Conservation (phyloP, 164 flowering plant genomes). For the Sedum album region DNA sequence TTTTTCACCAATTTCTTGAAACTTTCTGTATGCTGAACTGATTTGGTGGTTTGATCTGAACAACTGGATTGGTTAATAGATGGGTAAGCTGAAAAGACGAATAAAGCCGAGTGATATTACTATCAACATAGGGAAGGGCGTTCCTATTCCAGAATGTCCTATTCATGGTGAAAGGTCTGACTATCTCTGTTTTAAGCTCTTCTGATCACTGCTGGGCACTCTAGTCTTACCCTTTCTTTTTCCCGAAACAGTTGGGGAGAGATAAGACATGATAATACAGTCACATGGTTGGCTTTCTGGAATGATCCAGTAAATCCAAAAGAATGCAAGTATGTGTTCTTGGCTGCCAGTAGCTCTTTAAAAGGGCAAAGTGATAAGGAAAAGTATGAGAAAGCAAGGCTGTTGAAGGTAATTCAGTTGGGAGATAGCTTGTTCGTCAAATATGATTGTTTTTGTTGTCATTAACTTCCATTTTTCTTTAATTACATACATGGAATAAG, state of each 20-base stretch:
- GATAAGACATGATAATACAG: slow-evolving; percentile 93
- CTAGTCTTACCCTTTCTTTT: neutral
- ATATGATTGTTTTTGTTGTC: neutral
- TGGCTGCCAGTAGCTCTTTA: slow-evolving; percentile 96
- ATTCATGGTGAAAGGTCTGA: slow-evolving; percentile 88
- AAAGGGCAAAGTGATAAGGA: slow-evolving; percentile 99
- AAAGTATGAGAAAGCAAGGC: slow-evolving; percentile 96
- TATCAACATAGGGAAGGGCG: slow-evolving; percentile 87
- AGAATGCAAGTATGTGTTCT: slow-evolving; percentile 92
- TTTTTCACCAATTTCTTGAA: too few relatives aligned
- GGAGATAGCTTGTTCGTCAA: neutral
- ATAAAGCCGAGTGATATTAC: slow-evolving; percentile 84
- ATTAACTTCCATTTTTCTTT: slow-evolving; percentile 10
- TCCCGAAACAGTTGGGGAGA: slow-evolving; percentile 84
- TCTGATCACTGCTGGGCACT: neutral
- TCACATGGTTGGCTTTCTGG: slow-evolving; percentile 99
- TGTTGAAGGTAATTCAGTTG: slow-evolving; percentile 48
- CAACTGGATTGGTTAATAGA: slow-evolving; percentile 34
- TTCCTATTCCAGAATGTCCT: slow-evolving; percentile 90
- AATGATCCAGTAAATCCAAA: slow-evolving; percentile 90
- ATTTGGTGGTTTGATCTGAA: too few relatives aligned
- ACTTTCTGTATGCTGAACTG: too few relatives aligned
- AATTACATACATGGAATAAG: slow-evolving; percentile 72
- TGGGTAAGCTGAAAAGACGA: slow-evolving; percentile 94
- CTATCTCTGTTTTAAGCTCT: neutral